Conservation (phyloP, 139 green algal genomes). For the Zygnema circumcarinatum region DNA sequence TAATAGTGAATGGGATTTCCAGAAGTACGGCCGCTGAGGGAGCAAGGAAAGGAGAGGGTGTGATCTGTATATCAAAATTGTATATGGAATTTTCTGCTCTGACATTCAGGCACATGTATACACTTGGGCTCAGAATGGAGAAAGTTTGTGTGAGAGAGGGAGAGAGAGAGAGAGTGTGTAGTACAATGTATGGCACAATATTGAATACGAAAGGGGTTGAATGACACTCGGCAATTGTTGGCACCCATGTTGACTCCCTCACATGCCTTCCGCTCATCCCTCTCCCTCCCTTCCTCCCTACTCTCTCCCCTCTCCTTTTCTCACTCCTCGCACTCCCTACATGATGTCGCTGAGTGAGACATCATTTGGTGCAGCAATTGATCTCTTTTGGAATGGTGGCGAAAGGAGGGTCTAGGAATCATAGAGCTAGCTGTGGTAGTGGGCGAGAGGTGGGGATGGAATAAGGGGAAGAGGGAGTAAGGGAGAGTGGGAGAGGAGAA, state of each 20-base stretch:
- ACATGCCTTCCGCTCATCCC: neutral
- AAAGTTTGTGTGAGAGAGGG: too few species aligned
- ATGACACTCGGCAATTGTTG: too few species aligned
- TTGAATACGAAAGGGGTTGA: too few species aligned
- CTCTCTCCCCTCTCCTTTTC: neutral
- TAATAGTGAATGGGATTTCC: slow-evolving; percentile 66
- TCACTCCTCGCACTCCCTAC: neutral
- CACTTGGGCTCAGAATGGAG: neutral
- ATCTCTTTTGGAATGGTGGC: too few species aligned
- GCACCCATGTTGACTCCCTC: too few species aligned
- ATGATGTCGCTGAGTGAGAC: neutral
- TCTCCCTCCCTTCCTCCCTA: neutral
- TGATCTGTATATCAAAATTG: neutral
- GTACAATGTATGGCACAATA: too few species aligned
- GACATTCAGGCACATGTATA: neutral
- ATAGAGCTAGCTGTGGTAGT: too few species aligned
- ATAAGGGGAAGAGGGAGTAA: too few species aligned
- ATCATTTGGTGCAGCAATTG: too few species aligned
- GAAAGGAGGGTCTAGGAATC: too few species aligned
- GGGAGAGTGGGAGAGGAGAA: neutral
- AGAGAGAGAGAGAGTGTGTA: too few species aligned
- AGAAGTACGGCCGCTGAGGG: slow-evolving; percentile 61
- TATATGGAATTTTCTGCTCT: neutral
- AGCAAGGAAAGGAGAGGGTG: neutral
- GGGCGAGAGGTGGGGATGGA: too few species aligned